Evolutionary conservation across 2,329 filamentous ascomycete species (phyloP).

Genomic region (Calonectria fujianensis): DNA sequence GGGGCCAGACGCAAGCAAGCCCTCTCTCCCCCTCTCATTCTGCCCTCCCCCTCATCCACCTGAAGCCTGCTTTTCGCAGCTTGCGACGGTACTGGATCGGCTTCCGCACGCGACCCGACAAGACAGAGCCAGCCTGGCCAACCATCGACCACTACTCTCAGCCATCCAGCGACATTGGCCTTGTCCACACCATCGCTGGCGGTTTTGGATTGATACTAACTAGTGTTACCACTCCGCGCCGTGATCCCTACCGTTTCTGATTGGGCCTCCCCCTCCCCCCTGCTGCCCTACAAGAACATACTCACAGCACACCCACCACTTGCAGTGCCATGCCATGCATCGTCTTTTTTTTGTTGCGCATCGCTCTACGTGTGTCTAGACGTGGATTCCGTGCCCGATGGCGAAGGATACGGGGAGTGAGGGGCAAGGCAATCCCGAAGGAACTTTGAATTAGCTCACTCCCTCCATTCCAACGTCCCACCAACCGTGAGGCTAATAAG

Average conservation of each 20-base stretch:
- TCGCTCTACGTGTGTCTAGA: constrained; percentile 4
- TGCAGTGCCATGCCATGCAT: constrained; percentile 35
- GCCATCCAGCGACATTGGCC: constrained; percentile 48
- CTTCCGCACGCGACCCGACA: constrained; percentile 51
- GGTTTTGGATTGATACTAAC: constrained; percentile 55
- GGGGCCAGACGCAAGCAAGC: constrained; percentile 1
- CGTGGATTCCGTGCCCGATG: constrained; percentile 28
- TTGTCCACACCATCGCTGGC: constrained; percentile 53
- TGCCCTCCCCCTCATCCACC: constrained; percentile 44
- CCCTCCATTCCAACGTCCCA: constrained; percentile 18
- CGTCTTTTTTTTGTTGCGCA: constrained; percentile 20
- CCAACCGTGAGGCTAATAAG: neutral
- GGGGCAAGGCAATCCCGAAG: constrained; percentile 3
- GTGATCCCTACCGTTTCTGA: constrained; percentile 51
- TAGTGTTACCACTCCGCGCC: constrained; percentile 46
- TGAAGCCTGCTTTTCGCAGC: constrained; percentile 51
- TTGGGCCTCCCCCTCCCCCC: constrained; percentile 41
- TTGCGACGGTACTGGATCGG: constrained; percentile 36
- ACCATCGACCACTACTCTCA: constrained; percentile 48
- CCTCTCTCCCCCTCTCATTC: constrained; percentile 34
- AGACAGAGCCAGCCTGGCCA: constrained; percentile 43
- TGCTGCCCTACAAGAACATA: constrained; percentile 22
- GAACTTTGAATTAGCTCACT: constrained; percentile 16
- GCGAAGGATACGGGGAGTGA: neutral
- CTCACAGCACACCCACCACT: constrained; percentile 26